Percentiles rank a stretch among this genome's conserved stretches.
These are phyloP conservation scores for Fragaria nilgerrensis DNA, from an alignment of 306 rosid species.

Conservation along the genomic window DNA sequence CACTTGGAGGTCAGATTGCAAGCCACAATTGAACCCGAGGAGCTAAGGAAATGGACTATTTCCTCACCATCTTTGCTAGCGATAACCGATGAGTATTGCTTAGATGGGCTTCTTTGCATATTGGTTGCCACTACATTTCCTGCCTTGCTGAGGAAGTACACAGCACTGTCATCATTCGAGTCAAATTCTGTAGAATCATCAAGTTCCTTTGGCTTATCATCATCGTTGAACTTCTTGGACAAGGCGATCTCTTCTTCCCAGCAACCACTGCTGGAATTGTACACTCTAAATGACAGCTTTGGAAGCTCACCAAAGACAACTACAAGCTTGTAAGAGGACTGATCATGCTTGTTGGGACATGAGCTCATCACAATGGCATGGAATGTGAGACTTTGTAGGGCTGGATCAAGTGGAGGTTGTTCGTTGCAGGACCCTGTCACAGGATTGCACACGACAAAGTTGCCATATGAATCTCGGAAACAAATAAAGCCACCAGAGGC, in stretches of 20 bases:
- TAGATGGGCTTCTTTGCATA: constrained; percentile 92
- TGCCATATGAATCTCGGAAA: constrained; percentile 51
- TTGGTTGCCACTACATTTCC: constrained; percentile 85
- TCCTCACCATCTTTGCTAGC: constrained; percentile 56
- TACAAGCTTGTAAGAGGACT: constrained; percentile 52
- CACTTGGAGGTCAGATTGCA: constrained; percentile 60
- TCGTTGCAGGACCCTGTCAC: constrained; percentile 56
- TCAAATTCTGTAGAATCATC: constrained; percentile 48
- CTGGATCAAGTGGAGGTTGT: constrained; percentile 55
- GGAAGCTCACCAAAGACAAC: constrained; percentile 78
- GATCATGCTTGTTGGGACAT: constrained; percentile 17
- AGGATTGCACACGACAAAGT: constrained; percentile 64
- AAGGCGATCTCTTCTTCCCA: constrained; percentile 67
- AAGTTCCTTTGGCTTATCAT: constrained; percentile 19
- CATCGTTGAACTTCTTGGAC: constrained; percentile 37
- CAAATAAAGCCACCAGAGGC: constrained; percentile 86
- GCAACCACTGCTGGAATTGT: constrained; percentile 45
- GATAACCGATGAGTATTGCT: constrained; percentile 82
- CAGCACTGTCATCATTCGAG: constrained; percentile 61
- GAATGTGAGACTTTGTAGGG: constrained; percentile 44
- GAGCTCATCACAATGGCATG: constrained; percentile 79
- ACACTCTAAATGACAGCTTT: constrained; percentile 51
- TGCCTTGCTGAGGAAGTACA: constrained; percentile 80
- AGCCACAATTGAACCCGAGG: constrained; percentile 66
- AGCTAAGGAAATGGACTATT: constrained; percentile 64